phyloP scores from a whole-genome alignment of 1,284 basidiomycete genomes.

The Leccinum fallax region DNA sequence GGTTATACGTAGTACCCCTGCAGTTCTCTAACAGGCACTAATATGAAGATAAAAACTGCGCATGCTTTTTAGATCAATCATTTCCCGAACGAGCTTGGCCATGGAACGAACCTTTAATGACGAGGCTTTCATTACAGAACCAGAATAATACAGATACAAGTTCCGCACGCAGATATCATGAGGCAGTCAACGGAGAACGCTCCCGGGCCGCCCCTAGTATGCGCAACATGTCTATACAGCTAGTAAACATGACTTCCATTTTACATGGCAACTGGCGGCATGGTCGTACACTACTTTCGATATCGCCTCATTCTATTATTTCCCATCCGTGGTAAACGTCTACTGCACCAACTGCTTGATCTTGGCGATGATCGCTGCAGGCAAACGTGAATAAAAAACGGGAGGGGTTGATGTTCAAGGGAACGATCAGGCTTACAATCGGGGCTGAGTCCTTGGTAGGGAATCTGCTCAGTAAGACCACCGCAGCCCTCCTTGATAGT shows the following conservation, averaged over 20 bases:
- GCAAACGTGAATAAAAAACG: constrained; percentile 14
- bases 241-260: not conserved
- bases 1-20: too few species aligned
- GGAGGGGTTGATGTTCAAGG: not conserved
- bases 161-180: too few species aligned
- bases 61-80: too few species aligned
- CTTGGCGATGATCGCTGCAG: constrained; percentile 64
- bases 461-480: constrained; percentile 82
- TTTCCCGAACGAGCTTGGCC: too few species aligned
- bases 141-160: too few species aligned
- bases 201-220: too few species aligned
- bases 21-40: too few species aligned
- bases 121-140: too few species aligned
- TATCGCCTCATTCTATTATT: not conserved
- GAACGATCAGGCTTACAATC: constrained; percentile 51
- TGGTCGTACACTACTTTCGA: constrained; percentile 11
- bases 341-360: constrained; percentile 54
- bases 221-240: not conserved
- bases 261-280: constrained; percentile 8
- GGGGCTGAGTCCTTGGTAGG: constrained; percentile 71
- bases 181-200: not conserved
- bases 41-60: too few species aligned
- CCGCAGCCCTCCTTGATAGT: constrained; percentile 81
- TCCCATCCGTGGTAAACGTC: not conserved
- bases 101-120: too few species aligned